Evolutionary conservation across 2,329 filamentous ascomycete species (phyloP), one percentile per base, ranked within the genome.

Genomic region (Clarireedia homoeocarpa): DNA sequence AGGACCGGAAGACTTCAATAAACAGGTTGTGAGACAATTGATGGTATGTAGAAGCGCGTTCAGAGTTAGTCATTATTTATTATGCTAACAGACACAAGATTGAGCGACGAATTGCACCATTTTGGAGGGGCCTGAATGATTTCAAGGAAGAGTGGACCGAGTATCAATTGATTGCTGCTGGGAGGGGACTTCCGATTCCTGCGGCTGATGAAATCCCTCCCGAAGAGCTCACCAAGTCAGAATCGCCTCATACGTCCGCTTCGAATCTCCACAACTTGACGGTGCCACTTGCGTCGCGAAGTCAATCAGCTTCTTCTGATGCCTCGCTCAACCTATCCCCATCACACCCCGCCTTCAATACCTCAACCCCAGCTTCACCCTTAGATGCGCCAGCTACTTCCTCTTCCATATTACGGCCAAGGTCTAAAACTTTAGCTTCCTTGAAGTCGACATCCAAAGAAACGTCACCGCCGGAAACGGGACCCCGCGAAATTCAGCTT

Each of bases 111-210:
- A 74, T 99, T 59, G 94, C 94, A 44, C 94, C 94, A 0, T 99
- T 99, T 71, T 99, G 92, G 91, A 86, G 87, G 68, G 94, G 94
- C 5, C 76, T 99, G 4, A 86, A 96, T 61, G 91, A 97, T 70
- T 90, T 94, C 71, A 86, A 85, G 15, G 82, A 89, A 23, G 88
- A 83, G 52, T 99, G 94, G 94, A 88, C 90, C 12, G 94, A 99
- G 67, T 85, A 94, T 71, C 94, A 99, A 72, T 82, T 99, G n/a
- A 83, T 96, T 65, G 91, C 92, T 56, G 91, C 89, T 24, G 94
- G 87, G 50, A 84, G 90, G 66, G 91, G 89, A 20, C 79, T 95
- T 55, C 83, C 88, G 3, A 84, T 97, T 51, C 94, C 94, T 12
- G 81, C 88, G 6, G 82, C 92, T 48, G 91, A 96, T 70, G 84